These are phyloP conservation scores for Leishmania turanica DNA, from an alignment of 208 protist species.

Conservation along the genomic window DNA sequence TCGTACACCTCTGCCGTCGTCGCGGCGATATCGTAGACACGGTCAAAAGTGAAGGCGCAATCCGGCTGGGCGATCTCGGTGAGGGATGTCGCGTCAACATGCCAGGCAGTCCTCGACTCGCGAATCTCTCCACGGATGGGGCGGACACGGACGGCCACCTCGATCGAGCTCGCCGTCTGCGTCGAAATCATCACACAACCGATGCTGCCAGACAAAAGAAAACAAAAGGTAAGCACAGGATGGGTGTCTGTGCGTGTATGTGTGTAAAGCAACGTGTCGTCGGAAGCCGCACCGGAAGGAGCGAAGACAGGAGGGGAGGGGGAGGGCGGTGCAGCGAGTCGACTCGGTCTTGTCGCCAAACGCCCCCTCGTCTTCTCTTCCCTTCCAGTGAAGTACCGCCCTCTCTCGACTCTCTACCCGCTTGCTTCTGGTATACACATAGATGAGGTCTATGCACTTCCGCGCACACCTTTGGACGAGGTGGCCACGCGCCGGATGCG, in stretches of 20 bases:
- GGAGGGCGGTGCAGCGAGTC: not conserved
- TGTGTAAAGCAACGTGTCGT: not conserved
- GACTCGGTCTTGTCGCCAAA: not conserved
- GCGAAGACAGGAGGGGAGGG: too few species aligned
- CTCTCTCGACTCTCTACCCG: not conserved
- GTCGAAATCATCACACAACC: not conserved
- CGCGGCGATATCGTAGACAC: slow-evolving; percentile 47
- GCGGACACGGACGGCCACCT: slow-evolving; percentile 72
- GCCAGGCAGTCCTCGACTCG: slow-evolving; percentile 47
- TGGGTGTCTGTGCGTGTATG: not conserved
- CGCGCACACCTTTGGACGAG: not conserved
- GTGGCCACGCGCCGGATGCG: not conserved
- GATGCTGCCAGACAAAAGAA: not conserved
- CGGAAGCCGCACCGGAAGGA: not conserved
- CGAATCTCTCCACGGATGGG: slow-evolving; percentile 54
- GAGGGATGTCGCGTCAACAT: slow-evolving; percentile 36
- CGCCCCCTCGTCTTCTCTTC: not conserved
- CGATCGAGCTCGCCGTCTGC: slow-evolving; percentile 59
- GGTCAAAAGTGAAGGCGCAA: slow-evolving; percentile 76
- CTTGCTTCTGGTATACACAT: not conserved
- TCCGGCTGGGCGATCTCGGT: slow-evolving; percentile 59
- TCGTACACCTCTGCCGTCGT: slow-evolving; percentile 63
- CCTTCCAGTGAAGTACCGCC: not conserved
- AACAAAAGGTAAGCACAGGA: too few species aligned
- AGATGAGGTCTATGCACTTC: not conserved